Conservation (phyloP, 805 yeast species). For the Lipomyces spencermartinsiae region DNA sequence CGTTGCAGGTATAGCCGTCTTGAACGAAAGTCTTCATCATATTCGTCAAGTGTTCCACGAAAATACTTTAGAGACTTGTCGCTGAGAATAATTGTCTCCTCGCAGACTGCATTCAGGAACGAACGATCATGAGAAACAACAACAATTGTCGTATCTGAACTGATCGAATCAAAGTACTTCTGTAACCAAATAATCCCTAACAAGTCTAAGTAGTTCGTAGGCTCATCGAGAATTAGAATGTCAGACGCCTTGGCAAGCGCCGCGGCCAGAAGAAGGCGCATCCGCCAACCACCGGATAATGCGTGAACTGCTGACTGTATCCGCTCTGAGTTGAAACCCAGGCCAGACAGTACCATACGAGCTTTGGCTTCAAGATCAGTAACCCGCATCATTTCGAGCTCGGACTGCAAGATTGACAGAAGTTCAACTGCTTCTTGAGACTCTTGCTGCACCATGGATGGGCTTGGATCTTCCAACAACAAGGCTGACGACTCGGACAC, state of each 20-base stretch:
- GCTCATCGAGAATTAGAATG: conserved; percentile 91
- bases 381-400: not conserved
- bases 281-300: conserved; percentile 2
- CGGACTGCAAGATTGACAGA: not conserved
- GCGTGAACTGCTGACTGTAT: not conserved
- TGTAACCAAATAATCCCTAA: conserved; percentile 6
- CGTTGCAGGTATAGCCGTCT: not conserved
- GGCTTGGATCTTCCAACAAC: not conserved
- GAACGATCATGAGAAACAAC: conserved; percentile 10
- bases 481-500: not conserved
- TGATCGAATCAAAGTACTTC: not conserved
- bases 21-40: conserved; percentile 5
- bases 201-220: conserved; percentile 92
- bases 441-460: not conserved
- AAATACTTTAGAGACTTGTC: not conserved
- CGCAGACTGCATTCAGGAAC: conserved; percentile 1
- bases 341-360: not conserved
- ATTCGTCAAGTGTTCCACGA: not conserved
- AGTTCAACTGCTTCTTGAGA: not conserved
- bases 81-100: not conserved
- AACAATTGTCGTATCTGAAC: not conserved
- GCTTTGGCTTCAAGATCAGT: not conserved
- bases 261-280: not conserved
- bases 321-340: not conserved
- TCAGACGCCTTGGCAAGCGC: not conserved